Evolutionary conservation across 2,329 filamentous ascomycete species (phyloP), one percentile per base, ranked within the genome.

Genomic region (Pleochaeta shiraiana): DNA sequence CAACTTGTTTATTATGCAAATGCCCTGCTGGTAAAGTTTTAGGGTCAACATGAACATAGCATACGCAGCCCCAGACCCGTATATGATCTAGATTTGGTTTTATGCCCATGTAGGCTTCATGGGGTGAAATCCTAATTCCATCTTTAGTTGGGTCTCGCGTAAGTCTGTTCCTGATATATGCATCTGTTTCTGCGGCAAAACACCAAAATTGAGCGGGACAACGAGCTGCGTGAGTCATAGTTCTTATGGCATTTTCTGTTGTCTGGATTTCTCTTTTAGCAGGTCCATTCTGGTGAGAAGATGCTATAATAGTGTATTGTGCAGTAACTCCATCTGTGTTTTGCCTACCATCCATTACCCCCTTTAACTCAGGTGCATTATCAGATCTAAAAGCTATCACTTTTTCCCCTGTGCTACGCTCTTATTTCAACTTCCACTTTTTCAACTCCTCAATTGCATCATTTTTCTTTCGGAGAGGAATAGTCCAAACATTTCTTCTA

Each of bases 321-420:
- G 53, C 53, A 57, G 11, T 57, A 16, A 57, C 53, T 11, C 53
- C 53, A 21, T 31, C 53, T 16, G 26, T 57, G 26, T 26, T 28
- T 21, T 57, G 53, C 53, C 53, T 28, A 6, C 30, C n/a, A 21
- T 57, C 53, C 53, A 57, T 57, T 6, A 61, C n/a, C n/a, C 24
- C 39, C 57, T 61, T 61, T 12, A 61, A 26, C 16, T 61, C 57
- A 12, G 57, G 57, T 39, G 57, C 31, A 61, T 61, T 61, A 34
- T 61, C 57, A 37, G 57, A 61, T 34, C 3, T 61, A 61, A 30
- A 61, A 9, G 57, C 31, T 24, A 43, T 43, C 14, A 62, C 4
- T 3, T 24, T 26, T 43, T 62, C 24, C 19, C 59, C 59, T 1
- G n/a, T 62, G 11, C 7, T 43, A 24, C 59, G 39, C 19, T 62